A percentile compares a stretch with the other conserved stretches of the same genome.
These are phyloP conservation scores for Geoglossum cookeanum DNA, from an alignment of 2,329 filamentous ascomycete genomes.

Conservation along the genomic window DNA sequence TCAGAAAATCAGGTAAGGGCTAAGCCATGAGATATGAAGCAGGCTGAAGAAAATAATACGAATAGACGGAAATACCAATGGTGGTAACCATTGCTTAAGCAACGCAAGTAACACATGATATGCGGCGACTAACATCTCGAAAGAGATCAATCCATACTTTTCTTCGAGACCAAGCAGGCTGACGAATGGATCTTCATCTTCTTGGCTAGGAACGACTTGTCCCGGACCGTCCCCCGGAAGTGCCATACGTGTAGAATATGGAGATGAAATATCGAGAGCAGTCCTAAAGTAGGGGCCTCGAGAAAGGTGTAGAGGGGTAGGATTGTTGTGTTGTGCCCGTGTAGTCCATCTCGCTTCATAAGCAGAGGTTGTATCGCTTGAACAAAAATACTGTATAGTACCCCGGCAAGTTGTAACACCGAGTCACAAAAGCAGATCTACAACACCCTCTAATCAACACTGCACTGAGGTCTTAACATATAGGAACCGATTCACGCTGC, in stretches of 20 bases:
- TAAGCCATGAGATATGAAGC: too few relatives aligned
- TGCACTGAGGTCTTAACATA: neutral
- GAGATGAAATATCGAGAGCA: neutral
- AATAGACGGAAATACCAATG: too few relatives aligned
- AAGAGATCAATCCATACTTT: neutral
- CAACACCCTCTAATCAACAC: neutral
- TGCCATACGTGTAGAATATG: neutral
- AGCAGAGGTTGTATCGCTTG: too few relatives aligned
- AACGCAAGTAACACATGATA: too few relatives aligned
- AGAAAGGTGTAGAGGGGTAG: neutral
- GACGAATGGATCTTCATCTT: neutral
- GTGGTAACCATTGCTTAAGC: too few relatives aligned
- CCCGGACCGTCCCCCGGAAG: neutral
- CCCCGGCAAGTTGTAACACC: too few relatives aligned
- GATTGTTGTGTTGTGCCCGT: too few relatives aligned
- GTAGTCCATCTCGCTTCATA: too few relatives aligned
- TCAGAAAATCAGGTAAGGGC: neutral
- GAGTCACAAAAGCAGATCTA: too few relatives aligned
- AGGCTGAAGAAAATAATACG: too few relatives aligned
- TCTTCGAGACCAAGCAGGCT: neutral
- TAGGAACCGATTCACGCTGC: neutral
- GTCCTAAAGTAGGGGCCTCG: neutral
- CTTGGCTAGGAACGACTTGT: neutral
- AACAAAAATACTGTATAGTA: too few relatives aligned
- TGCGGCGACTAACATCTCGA: too few relatives aligned